Conservation (phyloP, 140 eudicot species). For the Flaveria floridana region DNA sequence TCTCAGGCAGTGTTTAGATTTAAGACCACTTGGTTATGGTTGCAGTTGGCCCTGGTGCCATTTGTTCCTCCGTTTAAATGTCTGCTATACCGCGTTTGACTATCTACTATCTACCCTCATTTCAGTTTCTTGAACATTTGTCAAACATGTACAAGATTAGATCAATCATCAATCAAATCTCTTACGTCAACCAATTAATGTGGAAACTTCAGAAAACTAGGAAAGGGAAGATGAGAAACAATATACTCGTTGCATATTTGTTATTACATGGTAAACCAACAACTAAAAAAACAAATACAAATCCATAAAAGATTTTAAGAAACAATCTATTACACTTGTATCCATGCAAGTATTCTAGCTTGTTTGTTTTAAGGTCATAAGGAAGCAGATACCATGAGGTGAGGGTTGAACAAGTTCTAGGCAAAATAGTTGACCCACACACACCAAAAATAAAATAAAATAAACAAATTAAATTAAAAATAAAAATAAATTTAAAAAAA, state of each 20-base stretch:
- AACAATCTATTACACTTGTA: constrained; percentile 30
- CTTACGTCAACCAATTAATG: not conserved
- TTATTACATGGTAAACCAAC: constrained; percentile 24
- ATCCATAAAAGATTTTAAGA: constrained; percentile 19
- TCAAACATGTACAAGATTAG: not conserved
- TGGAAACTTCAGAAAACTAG: not conserved
- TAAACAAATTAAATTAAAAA: not conserved
- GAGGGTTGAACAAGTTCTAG: constrained; percentile 24
- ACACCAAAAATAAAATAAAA: not conserved
- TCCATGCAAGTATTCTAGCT: constrained; percentile 27
- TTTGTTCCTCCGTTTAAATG: not conserved
- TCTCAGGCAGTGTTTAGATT: not conserved
- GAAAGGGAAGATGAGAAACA: not conserved
- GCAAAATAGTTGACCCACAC: constrained; percentile 19
- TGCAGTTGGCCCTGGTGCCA: not conserved
- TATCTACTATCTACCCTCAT: not conserved
- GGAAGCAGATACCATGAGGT: constrained; percentile 22
- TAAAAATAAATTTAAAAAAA: not conserved
- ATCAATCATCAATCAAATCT: not conserved
- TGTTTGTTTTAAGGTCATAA: constrained; percentile 26
- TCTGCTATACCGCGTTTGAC: not conserved
- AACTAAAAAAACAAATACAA: constrained; percentile 22
- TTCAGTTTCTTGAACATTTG: not conserved
- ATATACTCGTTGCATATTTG: constrained; percentile 18
- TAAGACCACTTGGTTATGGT: not conserved